Evolutionary conservation across 305 asterid species (phyloP), one percentile per base, ranked within the genome.

Genomic region (Solanum hybrid): DNA sequence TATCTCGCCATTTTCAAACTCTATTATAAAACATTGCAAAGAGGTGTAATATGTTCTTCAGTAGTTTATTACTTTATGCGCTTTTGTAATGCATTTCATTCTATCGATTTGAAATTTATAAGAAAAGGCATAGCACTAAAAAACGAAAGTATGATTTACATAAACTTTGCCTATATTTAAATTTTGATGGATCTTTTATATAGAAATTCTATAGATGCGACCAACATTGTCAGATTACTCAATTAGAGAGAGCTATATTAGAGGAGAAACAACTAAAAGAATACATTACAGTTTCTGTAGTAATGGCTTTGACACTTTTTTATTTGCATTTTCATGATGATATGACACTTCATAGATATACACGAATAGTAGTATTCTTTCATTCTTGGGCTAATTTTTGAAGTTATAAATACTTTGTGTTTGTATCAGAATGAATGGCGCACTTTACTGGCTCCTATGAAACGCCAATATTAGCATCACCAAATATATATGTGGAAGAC

Each of bases 361-460:
- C 51, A 79, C 6, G 10, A 33, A 22, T 10, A 79, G 5, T 10
- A 22, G 31, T 29, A 29, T 34, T 34, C 51, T 15, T 36, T 51
- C 82, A 4, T 87, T 77, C 7, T 77, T 20, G 41, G 1, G 15
- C 57, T 68, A 72, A n/a, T 36, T n/a, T 87, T 24, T 17, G 1
- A 22, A 29, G 34, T 68, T 87, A 65, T 15, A 33, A 34, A 37
- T 72, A 33, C 61, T 72, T 22, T 15, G 10, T 87, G 41, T 87
- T 70, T 70, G 57, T 89, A 93, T 88, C 96, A 96, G 99, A 92
- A 94, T 29, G 98, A 94, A 29, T 29, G 31, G 31, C 70, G 92
- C 96, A 41, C 99, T 96, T 95, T 97, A 97, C 92, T 97, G 98
- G 98, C 96, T 97, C 92, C 90, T 92, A 87, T 93, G 98, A 73